Evolutionary conservation across 208 protist genomes (phyloP).

Genomic region (Sergeia podlipaevii): DNA sequence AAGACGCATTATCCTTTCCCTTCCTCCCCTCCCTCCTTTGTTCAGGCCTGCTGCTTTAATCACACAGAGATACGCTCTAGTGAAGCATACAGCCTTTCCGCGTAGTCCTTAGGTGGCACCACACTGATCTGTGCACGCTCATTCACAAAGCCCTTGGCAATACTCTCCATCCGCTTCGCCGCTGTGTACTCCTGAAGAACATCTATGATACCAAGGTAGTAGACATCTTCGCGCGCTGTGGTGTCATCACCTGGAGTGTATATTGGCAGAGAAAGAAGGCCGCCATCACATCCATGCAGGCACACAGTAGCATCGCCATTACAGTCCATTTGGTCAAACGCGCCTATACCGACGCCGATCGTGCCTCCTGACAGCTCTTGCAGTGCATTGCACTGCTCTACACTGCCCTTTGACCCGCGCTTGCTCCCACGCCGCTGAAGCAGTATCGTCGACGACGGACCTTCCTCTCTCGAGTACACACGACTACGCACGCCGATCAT

Average conservation of each 20-base stretch:
- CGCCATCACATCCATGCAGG: slow-evolving; percentile 78
- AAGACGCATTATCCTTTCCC: no score
- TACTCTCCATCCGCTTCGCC: slow-evolving; percentile 80
- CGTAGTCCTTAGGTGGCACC: slow-evolving; percentile 79
- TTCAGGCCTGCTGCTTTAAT: not conserved
- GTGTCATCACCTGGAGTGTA: slow-evolving; percentile 57
- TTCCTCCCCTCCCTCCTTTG: not conserved
- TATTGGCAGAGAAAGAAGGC: slow-evolving; percentile 78
- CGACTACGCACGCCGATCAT: slow-evolving; percentile 89
- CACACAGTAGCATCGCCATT: slow-evolving; percentile 48
- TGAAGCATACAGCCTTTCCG: slow-evolving; percentile 69
- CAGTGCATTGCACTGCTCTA: not conserved
- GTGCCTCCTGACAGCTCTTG: not conserved
- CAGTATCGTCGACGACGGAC: slow-evolving; percentile 57
- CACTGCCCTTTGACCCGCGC: slow-evolving; percentile 9
- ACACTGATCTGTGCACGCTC: slow-evolving; percentile 77
- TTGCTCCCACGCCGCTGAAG: slow-evolving; percentile 16
- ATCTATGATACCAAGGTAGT: slow-evolving; percentile 93
- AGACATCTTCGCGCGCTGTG: slow-evolving; percentile 79
- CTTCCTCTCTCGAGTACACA: slow-evolving; percentile 58
- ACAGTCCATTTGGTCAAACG: not conserved
- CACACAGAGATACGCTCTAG: slow-evolving; percentile 79
- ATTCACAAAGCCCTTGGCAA: slow-evolving; percentile 79
- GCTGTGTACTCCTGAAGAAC: slow-evolving; percentile 90
- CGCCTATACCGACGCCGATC: not conserved